Evolutionary conservation across 768 basidiomycete species (phyloP).

Genomic region (Suillus fuscotomentosus): DNA sequence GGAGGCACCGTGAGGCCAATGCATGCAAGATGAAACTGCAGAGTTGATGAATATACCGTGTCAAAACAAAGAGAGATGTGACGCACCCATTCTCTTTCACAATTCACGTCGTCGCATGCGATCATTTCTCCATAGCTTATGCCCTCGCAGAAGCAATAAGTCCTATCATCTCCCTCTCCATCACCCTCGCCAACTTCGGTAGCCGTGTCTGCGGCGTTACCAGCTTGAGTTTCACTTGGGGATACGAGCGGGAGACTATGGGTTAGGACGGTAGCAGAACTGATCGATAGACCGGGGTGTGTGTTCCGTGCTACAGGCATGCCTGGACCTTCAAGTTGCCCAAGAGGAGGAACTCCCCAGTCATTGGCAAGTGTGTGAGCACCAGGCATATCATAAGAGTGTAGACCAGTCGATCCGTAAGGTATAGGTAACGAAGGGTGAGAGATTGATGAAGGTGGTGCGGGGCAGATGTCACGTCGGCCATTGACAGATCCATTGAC

Average conservation of each 20-base stretch:
- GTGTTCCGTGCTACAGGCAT: constrained; percentile 64
- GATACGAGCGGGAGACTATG: constrained; percentile 23
- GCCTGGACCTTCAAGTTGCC: constrained; percentile 73
- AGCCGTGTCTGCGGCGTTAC: constrained; percentile 38
- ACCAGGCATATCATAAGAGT: constrained; percentile 39
- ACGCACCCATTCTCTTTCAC: constrained; percentile 88
- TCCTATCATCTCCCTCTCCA: constrained; percentile 56
- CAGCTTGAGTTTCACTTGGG: constrained; percentile 31
- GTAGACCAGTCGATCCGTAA: constrained; percentile 34
- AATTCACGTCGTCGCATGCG: constrained; percentile 80
- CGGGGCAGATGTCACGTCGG: constrained; percentile 43
- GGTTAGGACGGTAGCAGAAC: constrained; percentile 22
- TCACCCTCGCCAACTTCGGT: constrained; percentile 51
- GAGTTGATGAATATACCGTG: constrained; percentile 10
- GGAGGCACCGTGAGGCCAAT: constrained; percentile 67
- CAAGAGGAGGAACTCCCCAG: constrained; percentile 50
- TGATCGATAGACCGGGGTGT: constrained; percentile 21
- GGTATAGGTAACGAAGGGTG: constrained; percentile 58
- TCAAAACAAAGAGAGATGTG: constrained; percentile 9
- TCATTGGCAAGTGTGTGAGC: constrained; percentile 38
- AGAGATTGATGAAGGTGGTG: constrained; percentile 45
- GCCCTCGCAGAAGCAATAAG: constrained; percentile 84
- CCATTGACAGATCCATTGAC: constrained; percentile 34
- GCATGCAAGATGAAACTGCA: constrained; percentile 79
- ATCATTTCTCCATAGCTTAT: constrained; percentile 94